Base-by-base conservation (phyloP, 345 rosid species). In the Aquilaria sinensis region DNA sequence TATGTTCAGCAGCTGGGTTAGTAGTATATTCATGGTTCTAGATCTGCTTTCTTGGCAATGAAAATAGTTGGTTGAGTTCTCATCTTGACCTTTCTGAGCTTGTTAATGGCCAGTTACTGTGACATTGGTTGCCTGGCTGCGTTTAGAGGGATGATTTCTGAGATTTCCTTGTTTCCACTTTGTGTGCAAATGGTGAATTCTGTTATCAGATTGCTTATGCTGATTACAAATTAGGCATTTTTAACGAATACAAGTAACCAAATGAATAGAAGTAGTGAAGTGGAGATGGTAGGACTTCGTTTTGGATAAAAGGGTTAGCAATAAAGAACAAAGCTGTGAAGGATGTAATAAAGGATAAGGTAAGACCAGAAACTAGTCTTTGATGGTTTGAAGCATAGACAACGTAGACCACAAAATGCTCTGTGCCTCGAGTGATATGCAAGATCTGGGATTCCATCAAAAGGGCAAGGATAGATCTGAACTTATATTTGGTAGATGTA, bases 1-100 rank as follows among this genome's bases (percentile, higher is more conserved):
- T 31, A 54, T 69, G 7, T 34, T 58, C 34, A 41, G 53, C 34
- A 50, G 43, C 8, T 37, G 43, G 43, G 2, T 58, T 30, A 32
- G 47, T 63, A 62, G 12, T n/a, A 45, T 48, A n/a, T 31, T 32
- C 64, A 47, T 48, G 52, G 57, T 62, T 7, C 45, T 9, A 58
- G 75, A 75, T 81, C 77, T 77, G 75, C 61, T 62, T 51, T 29
- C 58, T 67, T 71, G 48, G 31, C 15, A 10, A 57, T 63, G 50
- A 57, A 69, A 58, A 34, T 60, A 67, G 46, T 47, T 34, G 4
- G 57, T 65, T 13, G 16, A 45, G 31, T 23, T 29, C 65, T 57
- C 33, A 41, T 37, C 16, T 30, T 29, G 61, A 48, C 47, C 56
- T 31, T 63, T 41, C 5, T 32, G 37, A 8, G 56, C 11, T 9